Base-by-base conservation (phyloP, 2,329 filamentous ascomycete genomes). In the Didymellaceae sp. region DNA sequence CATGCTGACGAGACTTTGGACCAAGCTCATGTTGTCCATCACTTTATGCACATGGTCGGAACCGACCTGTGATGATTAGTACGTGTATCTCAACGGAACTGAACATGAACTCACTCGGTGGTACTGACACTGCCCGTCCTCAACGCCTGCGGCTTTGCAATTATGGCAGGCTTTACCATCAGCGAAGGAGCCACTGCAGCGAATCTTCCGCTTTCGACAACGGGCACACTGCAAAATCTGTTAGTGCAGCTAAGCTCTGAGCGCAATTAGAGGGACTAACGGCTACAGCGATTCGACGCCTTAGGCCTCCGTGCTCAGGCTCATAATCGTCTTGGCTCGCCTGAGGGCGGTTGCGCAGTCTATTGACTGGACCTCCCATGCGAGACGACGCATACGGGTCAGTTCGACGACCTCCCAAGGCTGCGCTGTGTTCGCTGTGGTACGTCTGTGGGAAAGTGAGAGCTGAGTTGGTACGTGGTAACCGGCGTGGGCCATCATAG, bases 181-280 rank as follows among this genome's bases (percentile, higher is more conserved):
- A 24, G 88, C 89, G 25, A 82, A 80, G 68, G 96, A 91, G 33
- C 93, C 93, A 66, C 89, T 96, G 77, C 93, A 97, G 62, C 90
- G 88, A 64, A 97, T 97, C 79, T 97, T 97, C 52, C 93, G 85
- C 76, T 93, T 92, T 54, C 93, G 86, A 74, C 93, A 97, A 60
- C 93, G 86, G 26, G 86, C 85, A 72, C 93, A 97, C 93, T 97
- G 58, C 5, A 34, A 7, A 7, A 10, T 3, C 11, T 22, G 16
- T 63, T 13, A 52, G 42, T n/a, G 28, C 11, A 20, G 9, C 20
- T 8, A 24, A 3, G 17, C 2, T 24, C n/a, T 17, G 33, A 3
- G 2, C 7, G 18, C 2, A 11, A 9, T 18, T 8, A 13, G 9
- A 25, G 4, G 4, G 16, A 69, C 71, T 62, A 61, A 74, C 71